These are phyloP conservation scores for Mycocalia duriaeana DNA, from an alignment of 1,284 basidiomycete genomes.

Conservation along the genomic window DNA sequence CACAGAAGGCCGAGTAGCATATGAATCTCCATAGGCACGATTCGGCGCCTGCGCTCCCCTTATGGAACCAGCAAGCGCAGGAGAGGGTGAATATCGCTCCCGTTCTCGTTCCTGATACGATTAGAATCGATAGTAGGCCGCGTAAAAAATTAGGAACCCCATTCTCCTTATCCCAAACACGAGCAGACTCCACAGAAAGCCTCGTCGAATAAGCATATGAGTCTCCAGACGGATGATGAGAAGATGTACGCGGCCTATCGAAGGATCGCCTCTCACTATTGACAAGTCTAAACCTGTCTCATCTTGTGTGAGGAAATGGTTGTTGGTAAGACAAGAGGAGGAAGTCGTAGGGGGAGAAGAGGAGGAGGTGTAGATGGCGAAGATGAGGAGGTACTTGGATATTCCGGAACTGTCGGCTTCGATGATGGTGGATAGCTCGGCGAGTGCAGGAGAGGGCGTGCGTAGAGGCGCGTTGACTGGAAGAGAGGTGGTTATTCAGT, in stretches of 20 bases:
- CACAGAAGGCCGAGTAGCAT: too few relatives aligned
- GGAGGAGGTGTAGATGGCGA: background rate
- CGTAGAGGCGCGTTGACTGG: conserved; percentile 18
- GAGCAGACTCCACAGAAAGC: too few relatives aligned
- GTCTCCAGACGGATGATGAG: background rate
- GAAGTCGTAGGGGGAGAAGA: background rate
- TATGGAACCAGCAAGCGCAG: too few relatives aligned
- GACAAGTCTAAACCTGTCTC: conserved; percentile 43
- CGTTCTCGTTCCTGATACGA: too few relatives aligned
- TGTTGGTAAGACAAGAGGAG: background rate
- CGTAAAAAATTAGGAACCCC: too few relatives aligned
- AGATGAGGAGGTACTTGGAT: conserved; percentile 28
- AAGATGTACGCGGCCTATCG: background rate
- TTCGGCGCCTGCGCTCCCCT: too few relatives aligned
- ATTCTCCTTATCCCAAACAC: too few relatives aligned
- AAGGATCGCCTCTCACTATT: conserved; percentile 27
- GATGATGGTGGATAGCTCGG: conserved; percentile 67
- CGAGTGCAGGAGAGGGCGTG: conserved; percentile 32
- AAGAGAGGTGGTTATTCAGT: background rate
- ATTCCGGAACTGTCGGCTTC: conserved; percentile 71
- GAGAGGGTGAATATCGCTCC: too few relatives aligned
- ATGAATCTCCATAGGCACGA: too few relatives aligned
- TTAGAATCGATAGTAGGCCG: too few relatives aligned
- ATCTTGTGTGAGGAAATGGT: background rate
- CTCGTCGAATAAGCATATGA: background rate